Conservation (phyloP, 495 filamentous ascomycete species). For the Pyrenula aspistea region DNA sequence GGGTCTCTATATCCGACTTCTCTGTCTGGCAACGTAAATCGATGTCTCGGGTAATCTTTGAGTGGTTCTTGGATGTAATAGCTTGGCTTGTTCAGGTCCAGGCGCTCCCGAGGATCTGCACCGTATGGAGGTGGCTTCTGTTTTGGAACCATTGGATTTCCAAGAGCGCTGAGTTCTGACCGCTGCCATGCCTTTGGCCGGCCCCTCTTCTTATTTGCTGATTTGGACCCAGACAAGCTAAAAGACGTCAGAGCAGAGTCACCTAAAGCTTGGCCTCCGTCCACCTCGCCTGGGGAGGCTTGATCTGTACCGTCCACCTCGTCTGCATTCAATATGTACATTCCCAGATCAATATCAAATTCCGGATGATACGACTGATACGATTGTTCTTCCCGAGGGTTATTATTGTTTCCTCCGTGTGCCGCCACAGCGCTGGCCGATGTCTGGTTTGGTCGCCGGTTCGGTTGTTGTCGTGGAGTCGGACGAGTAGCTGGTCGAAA, state of each 20-base stretch:
- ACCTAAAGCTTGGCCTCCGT: background rate
- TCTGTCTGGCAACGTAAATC: background rate
- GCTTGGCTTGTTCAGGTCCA: constrained; percentile 53
- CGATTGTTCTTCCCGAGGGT: constrained; percentile 87
- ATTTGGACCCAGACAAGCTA: background rate
- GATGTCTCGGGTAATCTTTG: background rate
- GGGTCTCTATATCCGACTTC: background rate
- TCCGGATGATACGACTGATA: constrained; percentile 97
- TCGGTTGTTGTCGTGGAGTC: constrained; percentile 30
- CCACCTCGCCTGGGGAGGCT: constrained; percentile 16
- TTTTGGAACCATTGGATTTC: background rate
- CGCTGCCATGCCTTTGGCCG: background rate
- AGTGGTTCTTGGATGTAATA: constrained; percentile 41
- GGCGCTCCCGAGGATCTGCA: constrained; percentile 52
- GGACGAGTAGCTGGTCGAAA: constrained; percentile 21
- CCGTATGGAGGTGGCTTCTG: constrained; percentile 13
- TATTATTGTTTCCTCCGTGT: constrained; percentile 87
- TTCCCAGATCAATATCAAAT: constrained; percentile 69
- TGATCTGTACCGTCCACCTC: constrained; percentile 62
- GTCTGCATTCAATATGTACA: constrained; percentile 67
- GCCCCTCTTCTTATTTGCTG: background rate
- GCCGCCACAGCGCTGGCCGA: constrained; percentile 54
- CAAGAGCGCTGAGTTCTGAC: background rate
- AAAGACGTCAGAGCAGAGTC: background rate
- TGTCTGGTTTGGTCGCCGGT: constrained; percentile 36